phyloP scores from a whole-genome alignment of 352 stramenopile species.

The Pythium dissimile region DNA sequence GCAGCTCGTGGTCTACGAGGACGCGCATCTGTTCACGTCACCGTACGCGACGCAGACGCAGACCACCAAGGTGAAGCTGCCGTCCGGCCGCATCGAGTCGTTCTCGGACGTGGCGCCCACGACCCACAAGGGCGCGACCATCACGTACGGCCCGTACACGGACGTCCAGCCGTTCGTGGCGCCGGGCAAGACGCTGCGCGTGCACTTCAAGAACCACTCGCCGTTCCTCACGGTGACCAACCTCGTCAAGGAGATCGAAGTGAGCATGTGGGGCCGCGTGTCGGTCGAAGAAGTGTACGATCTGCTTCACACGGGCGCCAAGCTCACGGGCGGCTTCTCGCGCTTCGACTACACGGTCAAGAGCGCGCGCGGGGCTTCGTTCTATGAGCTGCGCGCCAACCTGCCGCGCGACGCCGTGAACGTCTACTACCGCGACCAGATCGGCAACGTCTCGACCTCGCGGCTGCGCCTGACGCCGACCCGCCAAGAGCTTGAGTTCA shows the following conservation, averaged over 20 bases:
- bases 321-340: slow-evolving; percentile 83
- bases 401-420: slow-evolving; percentile 79
- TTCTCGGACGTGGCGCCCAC: slow-evolving; percentile 58
- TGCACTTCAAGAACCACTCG: slow-evolving; percentile 87
- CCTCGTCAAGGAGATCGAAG: slow-evolving; percentile 84
- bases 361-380: slow-evolving; percentile 65
- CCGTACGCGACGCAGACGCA: slow-evolving; percentile 77
- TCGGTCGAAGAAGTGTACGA: slow-evolving; percentile 88
- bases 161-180: slow-evolving; percentile 46
- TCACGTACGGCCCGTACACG: slow-evolving; percentile 81
- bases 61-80: slow-evolving; percentile 84
- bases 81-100: slow-evolving; percentile 66
- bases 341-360: slow-evolving; percentile 81
- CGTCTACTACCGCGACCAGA: slow-evolving; percentile 91
- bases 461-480: slow-evolving; percentile 46
- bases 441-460: slow-evolving; percentile 88
- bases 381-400: slow-evolving; percentile 63
- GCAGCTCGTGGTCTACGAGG: slow-evolving; percentile 80
- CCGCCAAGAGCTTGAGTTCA: slow-evolving; percentile 72
- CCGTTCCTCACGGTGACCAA: slow-evolving; percentile 85
- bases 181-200: slow-evolving; percentile 31
- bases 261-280: slow-evolving; percentile 89
- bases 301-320: slow-evolving; percentile 79
- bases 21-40: slow-evolving; percentile 59
- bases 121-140: slow-evolving; percentile 60